Evolutionary conservation across 148 eudicot species (phyloP).

Genomic region (Amaranthus hypochondriacus): DNA sequence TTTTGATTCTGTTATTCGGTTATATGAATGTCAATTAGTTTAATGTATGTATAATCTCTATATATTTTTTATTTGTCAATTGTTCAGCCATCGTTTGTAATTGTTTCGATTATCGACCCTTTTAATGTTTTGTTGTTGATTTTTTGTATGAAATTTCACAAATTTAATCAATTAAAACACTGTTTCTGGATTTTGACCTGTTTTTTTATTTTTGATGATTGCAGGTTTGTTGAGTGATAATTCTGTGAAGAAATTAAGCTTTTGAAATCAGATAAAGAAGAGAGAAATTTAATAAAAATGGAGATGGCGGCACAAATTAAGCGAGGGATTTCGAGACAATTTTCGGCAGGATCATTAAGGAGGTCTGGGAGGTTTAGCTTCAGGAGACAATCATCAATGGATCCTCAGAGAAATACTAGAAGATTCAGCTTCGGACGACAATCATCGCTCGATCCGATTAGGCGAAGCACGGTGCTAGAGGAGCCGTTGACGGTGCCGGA

Average conservation of each 20-base stretch:
- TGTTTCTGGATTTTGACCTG: not conserved
- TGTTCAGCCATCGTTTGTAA: no score
- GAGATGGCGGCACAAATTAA: conserved; percentile 57
- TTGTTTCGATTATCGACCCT: not conserved
- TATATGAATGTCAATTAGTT: not conserved
- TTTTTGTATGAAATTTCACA: not conserved
- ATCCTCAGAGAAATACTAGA: conserved; percentile 57
- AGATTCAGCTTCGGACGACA: conserved; percentile 93
- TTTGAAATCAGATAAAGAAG: not conserved
- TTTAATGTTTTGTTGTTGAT: not conserved
- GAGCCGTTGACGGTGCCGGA: conserved; percentile 69
- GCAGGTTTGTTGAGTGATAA: not conserved
- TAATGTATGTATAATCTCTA: not conserved
- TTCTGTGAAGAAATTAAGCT: not conserved
- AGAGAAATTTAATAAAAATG: conserved; percentile 23
- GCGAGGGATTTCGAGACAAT: conserved; percentile 89
- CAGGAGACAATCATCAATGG: conserved; percentile 72
- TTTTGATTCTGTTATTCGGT: not conserved
- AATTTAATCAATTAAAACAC: no score
- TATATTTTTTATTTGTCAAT: no score
- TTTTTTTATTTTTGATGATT: not conserved
- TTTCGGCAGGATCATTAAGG: conserved; percentile 72
- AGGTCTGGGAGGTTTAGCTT: conserved; percentile 61
- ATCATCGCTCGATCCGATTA: conserved; percentile 85
- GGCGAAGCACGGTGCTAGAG: conserved; percentile 35